phyloP scores from a whole-genome alignment of 805 yeast species.

The Starmerella vitae region DNA sequence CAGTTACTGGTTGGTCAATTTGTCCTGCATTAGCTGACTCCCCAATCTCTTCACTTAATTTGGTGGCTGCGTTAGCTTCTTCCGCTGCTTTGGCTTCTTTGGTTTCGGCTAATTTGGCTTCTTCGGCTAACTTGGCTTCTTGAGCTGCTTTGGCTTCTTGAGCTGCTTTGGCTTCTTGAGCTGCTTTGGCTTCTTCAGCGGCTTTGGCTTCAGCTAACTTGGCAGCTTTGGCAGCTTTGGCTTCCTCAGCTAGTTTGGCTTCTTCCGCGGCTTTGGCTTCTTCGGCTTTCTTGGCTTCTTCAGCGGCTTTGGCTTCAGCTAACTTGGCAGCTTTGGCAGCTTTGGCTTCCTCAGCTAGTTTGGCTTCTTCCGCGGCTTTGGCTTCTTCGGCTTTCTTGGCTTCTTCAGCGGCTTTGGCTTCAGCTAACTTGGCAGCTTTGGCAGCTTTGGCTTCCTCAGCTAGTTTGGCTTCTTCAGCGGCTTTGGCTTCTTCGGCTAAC shows the following conservation, averaged over 20 bases:
- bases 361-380: slow-evolving; percentile 1
- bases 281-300: slow-evolving; percentile 3
- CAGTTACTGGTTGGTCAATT: too few species aligned
- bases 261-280: slow-evolving; percentile 9
- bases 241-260: slow-evolving; percentile 9
- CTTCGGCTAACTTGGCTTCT: too few species aligned
- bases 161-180: slow-evolving; percentile 6
- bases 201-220: background rate
- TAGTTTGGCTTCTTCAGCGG: background rate
- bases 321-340: background rate
- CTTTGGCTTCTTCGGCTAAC: background rate
- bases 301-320: slow-evolving; percentile 3
- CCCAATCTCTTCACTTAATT: too few species aligned
- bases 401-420: slow-evolving; percentile 19
- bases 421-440: slow-evolving; percentile 8
- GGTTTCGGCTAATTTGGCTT: background rate
- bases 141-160: slow-evolving; percentile 5
- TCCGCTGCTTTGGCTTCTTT: too few species aligned
- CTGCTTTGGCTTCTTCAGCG: slow-evolving; percentile 6
- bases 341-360: background rate
- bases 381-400: slow-evolving; percentile 4
- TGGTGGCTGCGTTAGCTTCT: too few species aligned
- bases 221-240: slow-evolving; percentile 6
- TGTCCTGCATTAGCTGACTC: too few species aligned
- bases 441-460: background rate